These are phyloP conservation scores for Wickerhamia fluorescens DNA, from an alignment of 805 yeast species.

Conservation along the genomic window DNA sequence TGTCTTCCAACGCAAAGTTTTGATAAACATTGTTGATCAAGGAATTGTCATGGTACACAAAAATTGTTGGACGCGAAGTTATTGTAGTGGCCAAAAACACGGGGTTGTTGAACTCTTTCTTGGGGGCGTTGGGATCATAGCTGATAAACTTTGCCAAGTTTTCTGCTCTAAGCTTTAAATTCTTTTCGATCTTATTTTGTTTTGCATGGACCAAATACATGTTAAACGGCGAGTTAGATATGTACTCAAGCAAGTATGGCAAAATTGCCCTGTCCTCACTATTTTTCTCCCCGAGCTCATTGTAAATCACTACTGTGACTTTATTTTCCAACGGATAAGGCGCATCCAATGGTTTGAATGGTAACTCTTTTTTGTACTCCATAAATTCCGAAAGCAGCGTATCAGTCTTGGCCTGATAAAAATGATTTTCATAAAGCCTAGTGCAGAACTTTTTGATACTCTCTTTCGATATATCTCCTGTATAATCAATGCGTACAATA, in stretches of 20 bases:
- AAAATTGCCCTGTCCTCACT: constrained; percentile 59
- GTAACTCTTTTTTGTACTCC: constrained; percentile 22
- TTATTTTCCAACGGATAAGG: constrained; percentile 33
- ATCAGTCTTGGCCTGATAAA: constrained; percentile 27
- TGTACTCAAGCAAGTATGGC: constrained; percentile 52
- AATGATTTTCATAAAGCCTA: constrained; percentile 41
- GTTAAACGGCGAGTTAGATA: constrained; percentile 51
- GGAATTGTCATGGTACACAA: constrained; percentile 53
- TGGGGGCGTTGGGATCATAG: constrained; percentile 28
- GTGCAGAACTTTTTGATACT: constrained; percentile 37
- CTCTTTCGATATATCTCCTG: constrained; percentile 24
- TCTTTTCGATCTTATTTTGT: constrained; percentile 33
- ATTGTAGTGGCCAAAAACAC: constrained; percentile 45
- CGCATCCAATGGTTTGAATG: constrained; percentile 22
- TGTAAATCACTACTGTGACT: constrained; percentile 48
- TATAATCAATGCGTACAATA: constrained; percentile 42
- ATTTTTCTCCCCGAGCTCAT: constrained; percentile 42
- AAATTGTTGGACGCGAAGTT: constrained; percentile 55
- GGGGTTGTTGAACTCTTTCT: constrained; percentile 35
- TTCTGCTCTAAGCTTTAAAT: constrained; percentile 36
- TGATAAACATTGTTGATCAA: constrained; percentile 47
- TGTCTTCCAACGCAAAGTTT: constrained; percentile 58
- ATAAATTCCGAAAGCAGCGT: constrained; percentile 23
- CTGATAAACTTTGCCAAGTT: constrained; percentile 38
- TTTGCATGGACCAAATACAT: constrained; percentile 46